Evolutionary conservation across 2,329 filamentous ascomycete species (phyloP).

Genomic region (Dactylellina cionopaga): DNA sequence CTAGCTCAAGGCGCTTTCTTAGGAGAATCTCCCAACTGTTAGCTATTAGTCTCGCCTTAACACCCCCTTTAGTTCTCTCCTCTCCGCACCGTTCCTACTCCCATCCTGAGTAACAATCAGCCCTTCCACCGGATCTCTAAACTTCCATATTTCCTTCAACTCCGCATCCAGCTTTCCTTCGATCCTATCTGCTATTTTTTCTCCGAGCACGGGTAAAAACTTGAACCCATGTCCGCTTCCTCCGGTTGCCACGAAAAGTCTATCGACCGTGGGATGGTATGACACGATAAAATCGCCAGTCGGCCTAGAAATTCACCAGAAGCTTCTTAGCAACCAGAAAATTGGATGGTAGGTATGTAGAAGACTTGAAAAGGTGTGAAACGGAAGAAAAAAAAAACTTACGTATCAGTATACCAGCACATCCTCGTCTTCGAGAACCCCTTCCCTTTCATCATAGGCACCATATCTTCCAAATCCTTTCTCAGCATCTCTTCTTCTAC

Average conservation of each 20-base stretch:
- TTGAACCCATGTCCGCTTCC: slow-evolving; percentile 76
- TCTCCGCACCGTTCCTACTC: slow-evolving; percentile 60
- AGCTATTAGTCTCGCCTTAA: slow-evolving; percentile 62
- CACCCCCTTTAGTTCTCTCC: slow-evolving; percentile 60
- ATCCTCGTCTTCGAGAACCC: slow-evolving; percentile 72
- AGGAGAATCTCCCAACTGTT: slow-evolving; percentile 59
- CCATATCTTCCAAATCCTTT: slow-evolving; percentile 69
- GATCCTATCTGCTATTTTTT: slow-evolving; percentile 70
- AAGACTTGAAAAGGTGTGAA: background rate
- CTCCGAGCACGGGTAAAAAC: slow-evolving; percentile 74
- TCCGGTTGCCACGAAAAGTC: slow-evolving; percentile 71
- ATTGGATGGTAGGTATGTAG: background rate
- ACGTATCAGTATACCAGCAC: slow-evolving; percentile 81
- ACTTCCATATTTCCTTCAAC: slow-evolving; percentile 72
- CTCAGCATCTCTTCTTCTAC: slow-evolving; percentile 73
- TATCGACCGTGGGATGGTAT: slow-evolving; percentile 71
- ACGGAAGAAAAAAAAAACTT: background rate
- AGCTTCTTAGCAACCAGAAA: background rate
- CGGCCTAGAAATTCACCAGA: slow-evolving; percentile 57
- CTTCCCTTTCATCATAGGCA: slow-evolving; percentile 70
- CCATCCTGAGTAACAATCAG: slow-evolving; percentile 60
- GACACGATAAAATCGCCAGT: slow-evolving; percentile 77
- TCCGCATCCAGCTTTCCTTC: slow-evolving; percentile 62
- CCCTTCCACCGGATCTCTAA: slow-evolving; percentile 60
- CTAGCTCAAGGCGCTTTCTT: too few species aligned